Conservation (phyloP, 2,329 filamentous ascomycete genomes). For the Diaporthe eres region DNA sequence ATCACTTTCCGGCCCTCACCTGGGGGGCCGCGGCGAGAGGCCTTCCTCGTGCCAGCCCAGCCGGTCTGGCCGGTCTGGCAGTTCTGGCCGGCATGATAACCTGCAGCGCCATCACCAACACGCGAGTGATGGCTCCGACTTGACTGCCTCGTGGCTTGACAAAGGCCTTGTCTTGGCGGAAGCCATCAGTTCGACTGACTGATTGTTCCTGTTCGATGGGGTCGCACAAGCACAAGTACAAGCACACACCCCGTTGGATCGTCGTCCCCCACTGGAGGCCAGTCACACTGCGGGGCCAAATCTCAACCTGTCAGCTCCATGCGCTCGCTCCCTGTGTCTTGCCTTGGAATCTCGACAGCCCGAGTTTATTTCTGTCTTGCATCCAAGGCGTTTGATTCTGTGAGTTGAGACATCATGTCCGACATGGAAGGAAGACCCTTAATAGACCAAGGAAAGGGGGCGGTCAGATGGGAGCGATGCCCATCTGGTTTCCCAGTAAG, state of each 20-base stretch:
- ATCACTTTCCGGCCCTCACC: background rate
- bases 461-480: background rate
- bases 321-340: background rate
- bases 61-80: too few species aligned
- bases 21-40: background rate
- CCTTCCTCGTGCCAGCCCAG: background rate
- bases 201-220: background rate
- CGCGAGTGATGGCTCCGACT: background rate
- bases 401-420: background rate
- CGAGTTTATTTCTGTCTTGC: background rate
- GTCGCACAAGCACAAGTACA: background rate
- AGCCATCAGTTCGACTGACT: background rate
- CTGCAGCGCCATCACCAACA: background rate
- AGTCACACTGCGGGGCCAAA: conserved; percentile 1
- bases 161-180: background rate
- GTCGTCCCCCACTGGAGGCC: background rate
- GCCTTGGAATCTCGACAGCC: background rate
- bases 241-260: background rate
- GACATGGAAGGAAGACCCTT: background rate
- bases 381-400: background rate
- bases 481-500: background rate
- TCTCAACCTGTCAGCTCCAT: conserved; percentile 16
- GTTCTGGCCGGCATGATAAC: background rate
- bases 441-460: background rate
- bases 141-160: background rate